Evolutionary conservation across 1,284 basidiomycete genomes (phyloP).

Genomic region (Paramarasmius palmivorus): DNA sequence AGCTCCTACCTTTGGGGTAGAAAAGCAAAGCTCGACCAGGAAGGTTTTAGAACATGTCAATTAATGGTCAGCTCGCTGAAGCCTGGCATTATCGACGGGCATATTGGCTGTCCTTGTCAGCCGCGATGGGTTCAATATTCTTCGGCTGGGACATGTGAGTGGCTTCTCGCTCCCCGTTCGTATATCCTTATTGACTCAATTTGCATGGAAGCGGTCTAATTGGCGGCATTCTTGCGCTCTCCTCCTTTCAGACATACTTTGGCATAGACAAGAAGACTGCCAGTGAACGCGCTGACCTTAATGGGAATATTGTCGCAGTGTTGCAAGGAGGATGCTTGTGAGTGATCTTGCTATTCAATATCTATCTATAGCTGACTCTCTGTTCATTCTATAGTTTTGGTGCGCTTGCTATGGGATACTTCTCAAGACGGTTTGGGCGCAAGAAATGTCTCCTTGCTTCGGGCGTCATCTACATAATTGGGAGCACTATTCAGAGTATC

Average conservation of each 20-base stretch:
- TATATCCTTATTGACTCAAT: not conserved
- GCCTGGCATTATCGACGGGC: conserved; percentile 41
- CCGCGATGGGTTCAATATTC: conserved; percentile 48
- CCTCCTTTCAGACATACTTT: conserved; percentile 48
- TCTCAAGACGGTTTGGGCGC: conserved; percentile 44
- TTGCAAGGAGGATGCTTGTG: conserved; percentile 62
- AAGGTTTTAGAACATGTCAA: conserved; percentile 20
- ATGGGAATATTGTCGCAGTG: conserved; percentile 58
- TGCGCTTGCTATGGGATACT: conserved; percentile 40
- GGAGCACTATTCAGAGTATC: conserved; percentile 52
- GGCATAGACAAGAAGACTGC: conserved; percentile 38
- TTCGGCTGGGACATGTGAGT: conserved; percentile 40
- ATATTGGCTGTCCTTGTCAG: conserved; percentile 44
- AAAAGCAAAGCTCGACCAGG: too few species aligned
- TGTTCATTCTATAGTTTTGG: conserved; percentile 37
- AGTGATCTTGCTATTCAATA: conserved; percentile 26
- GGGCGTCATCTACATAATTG: conserved; percentile 55
- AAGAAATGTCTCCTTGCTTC: conserved; percentile 49
- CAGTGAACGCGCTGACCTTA: conserved; percentile 36
- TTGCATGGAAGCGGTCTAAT: conserved; percentile 41
- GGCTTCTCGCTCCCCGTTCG: conserved; percentile 23
- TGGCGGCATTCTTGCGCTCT: conserved; percentile 45
- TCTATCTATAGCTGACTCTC: not conserved
- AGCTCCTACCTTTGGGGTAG: too few species aligned
- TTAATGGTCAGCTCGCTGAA: conserved; percentile 24